Conservation (phyloP, 2,329 filamentous ascomycete genomes). For the Penicillium paneum region DNA sequence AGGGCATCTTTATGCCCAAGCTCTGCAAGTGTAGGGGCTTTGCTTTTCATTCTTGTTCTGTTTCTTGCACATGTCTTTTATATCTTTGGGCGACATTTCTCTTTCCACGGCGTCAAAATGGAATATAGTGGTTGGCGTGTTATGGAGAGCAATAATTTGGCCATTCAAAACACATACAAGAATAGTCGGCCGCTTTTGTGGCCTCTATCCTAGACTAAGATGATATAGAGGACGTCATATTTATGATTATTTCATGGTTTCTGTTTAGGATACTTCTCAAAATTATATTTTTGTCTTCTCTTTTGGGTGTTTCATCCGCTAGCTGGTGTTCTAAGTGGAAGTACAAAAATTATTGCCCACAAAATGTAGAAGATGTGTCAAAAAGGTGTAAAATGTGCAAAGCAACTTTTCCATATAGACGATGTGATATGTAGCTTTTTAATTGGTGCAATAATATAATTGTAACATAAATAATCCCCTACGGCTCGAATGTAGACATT, state of each 20-base stretch:
- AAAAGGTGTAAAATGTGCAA: no score
- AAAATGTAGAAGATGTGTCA: neutral
- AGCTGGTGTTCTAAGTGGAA: neutral
- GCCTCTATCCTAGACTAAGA: neutral
- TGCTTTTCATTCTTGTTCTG: slow-evolving; percentile 1
- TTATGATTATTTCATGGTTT: no score
- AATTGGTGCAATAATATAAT: neutral
- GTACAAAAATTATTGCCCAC: no score
- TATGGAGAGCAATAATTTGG: slow-evolving; percentile 11
- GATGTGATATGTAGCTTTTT: neutral
- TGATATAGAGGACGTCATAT: neutral
- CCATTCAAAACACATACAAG: neutral
- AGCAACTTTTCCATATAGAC: neutral
- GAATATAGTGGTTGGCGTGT: slow-evolving; percentile 18
- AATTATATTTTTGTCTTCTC: no score
- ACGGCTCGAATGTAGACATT: neutral
- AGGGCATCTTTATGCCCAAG: neutral
- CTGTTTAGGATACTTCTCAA: no score
- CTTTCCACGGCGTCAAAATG: slow-evolving; percentile 9
- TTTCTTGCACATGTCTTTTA: slow-evolving; percentile 10
- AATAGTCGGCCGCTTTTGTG: no score
- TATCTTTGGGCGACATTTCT: slow-evolving; percentile 6
- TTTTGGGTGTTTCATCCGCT: neutral
- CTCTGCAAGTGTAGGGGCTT: neutral
- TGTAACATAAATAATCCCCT: neutral